Evolutionary conservation across 495 filamentous ascomycete species (phyloP), one percentile per base, ranked within the genome.

Genomic region (Daldinia concentrica): DNA sequence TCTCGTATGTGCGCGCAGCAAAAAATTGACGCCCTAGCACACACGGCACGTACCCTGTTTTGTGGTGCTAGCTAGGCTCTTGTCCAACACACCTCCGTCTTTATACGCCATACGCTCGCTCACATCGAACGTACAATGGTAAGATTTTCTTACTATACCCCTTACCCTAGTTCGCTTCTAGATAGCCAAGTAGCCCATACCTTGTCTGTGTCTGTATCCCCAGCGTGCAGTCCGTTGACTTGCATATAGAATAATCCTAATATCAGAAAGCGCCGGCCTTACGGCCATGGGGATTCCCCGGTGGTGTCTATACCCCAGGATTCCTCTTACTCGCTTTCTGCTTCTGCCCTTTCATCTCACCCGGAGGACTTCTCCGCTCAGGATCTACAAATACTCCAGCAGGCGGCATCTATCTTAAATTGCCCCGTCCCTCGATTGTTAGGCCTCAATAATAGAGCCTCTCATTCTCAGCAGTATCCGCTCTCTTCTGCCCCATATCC

Each of bases 251-350:
- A 82, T 77, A 77, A 78, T 76, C 74, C 72, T 76, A 82, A 80
- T 79, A 75, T 82, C 74, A 83, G 79, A 76, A 84, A 81, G 66
- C 81, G 83, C 64, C 82, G 82, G 79, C 79, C 79, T 68, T 81
- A 81, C 72, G 77, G 74, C 77, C 75, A 77, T 58, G 80, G 79
- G 73, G 81, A 79, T 64, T 51, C 77, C 73, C 76, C 79, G 75
- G 72, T 72, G 66, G 80, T 79, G 76, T 68, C 76, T 64, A 76
- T 76, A 68, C 76, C 77, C 76, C 77, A 78, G 75, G 76, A 76
- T 77, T 59, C 74, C 43, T 68, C 76, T 17, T 77, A 74, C 62
- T 72, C 68, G 54, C 71, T 77, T 72, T 68, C 76, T 54, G 56
- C 74, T 48, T 65, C 74, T 66, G 41, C 72, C 65, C 73, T 72